A percentile compares a stretch with the other conserved stretches of the same genome.
Evolutionary conservation across 768 basidiomycete genomes (phyloP).

Genomic region (Pleurotus salmoneostramineus): DNA sequence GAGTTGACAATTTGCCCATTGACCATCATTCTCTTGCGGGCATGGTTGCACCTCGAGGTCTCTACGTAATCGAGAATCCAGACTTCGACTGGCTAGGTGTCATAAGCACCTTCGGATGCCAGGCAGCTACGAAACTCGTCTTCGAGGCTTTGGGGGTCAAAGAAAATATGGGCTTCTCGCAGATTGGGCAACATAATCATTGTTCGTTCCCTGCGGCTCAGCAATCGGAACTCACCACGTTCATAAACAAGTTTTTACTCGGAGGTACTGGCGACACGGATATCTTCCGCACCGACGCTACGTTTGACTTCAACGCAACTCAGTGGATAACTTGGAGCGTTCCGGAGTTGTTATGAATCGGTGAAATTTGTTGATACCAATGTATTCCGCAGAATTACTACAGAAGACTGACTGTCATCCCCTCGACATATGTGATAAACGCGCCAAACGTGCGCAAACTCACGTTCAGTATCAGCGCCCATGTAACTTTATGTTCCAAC

Average conservation of each 20-base stretch:
- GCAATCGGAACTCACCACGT: constrained; percentile 43
- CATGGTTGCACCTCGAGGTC: constrained; percentile 51
- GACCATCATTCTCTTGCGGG: constrained; percentile 58
- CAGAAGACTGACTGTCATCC: too few relatives aligned
- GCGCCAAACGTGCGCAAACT: too few relatives aligned
- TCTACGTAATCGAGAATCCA: constrained; percentile 53
- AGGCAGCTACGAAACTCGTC: constrained; percentile 45
- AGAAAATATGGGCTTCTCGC: constrained; percentile 47
- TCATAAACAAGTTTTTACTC: constrained; percentile 52
- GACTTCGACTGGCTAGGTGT: constrained; percentile 54
- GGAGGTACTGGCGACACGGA: constrained; percentile 43
- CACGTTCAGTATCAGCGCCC: too few relatives aligned
- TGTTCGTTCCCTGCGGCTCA: constrained; percentile 49
- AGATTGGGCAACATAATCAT: constrained; percentile 50
- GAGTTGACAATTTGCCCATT: constrained; percentile 43
- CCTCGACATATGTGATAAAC: too few relatives aligned
- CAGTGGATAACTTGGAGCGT: neutral
- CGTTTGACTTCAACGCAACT: constrained; percentile 11
- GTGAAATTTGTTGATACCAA: too few relatives aligned
- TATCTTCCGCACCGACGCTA: constrained; percentile 39
- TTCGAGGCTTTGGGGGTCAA: constrained; percentile 46
- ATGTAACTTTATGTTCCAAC: too few relatives aligned
- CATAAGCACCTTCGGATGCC: constrained; percentile 44
- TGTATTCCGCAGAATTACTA: too few relatives aligned
- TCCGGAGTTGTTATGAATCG: neutral